These are phyloP conservation scores for Annulohypoxylon maeteangense DNA, from an alignment of 495 filamentous ascomycete genomes.

Conservation along the genomic window DNA sequence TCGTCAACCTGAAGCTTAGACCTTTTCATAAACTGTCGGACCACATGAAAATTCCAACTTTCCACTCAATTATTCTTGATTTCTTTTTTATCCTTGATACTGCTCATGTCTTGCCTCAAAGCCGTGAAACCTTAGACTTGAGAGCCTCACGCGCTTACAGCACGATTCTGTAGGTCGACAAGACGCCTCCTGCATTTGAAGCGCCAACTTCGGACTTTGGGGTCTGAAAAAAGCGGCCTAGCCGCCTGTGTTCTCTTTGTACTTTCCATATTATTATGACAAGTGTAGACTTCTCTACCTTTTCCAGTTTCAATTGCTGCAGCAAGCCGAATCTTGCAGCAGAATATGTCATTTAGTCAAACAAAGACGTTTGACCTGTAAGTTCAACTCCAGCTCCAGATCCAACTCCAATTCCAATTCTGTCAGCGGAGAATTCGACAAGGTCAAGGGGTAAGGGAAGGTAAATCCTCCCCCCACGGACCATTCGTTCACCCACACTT, in stretches of 20 bases:
- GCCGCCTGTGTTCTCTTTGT: constrained; percentile 5
- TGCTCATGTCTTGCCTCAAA: constrained; percentile 33
- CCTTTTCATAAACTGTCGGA: background rate
- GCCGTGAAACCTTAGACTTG: constrained; percentile 16
- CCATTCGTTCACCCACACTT: constrained; percentile 27
- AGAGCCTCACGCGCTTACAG: constrained; percentile 41
- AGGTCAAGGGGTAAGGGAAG: constrained; percentile 17
- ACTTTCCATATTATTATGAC: background rate
- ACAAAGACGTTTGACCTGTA: constrained; percentile 11
- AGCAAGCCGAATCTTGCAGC: constrained; percentile 9
- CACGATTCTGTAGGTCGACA: constrained; percentile 19
- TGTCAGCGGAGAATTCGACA: constrained; percentile 17
- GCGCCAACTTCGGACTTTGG: constrained; percentile 21
- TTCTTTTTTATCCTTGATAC: constrained; percentile 33
- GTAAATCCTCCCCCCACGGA: constrained; percentile 18
- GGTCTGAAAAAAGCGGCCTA: background rate
- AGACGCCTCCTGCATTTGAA: constrained; percentile 24
- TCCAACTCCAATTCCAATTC: background rate
- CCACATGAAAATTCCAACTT: constrained; percentile 24
- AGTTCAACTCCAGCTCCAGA: background rate
- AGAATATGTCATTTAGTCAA: constrained; percentile 13
- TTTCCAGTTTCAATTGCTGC: constrained; percentile 23
- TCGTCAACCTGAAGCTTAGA: background rate
- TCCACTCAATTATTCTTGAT: constrained; percentile 1
- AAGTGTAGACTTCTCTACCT: constrained; percentile 10